Conservation (phyloP, 2,329 filamentous ascomycete species). For the Fusarium xyrophilum region DNA sequence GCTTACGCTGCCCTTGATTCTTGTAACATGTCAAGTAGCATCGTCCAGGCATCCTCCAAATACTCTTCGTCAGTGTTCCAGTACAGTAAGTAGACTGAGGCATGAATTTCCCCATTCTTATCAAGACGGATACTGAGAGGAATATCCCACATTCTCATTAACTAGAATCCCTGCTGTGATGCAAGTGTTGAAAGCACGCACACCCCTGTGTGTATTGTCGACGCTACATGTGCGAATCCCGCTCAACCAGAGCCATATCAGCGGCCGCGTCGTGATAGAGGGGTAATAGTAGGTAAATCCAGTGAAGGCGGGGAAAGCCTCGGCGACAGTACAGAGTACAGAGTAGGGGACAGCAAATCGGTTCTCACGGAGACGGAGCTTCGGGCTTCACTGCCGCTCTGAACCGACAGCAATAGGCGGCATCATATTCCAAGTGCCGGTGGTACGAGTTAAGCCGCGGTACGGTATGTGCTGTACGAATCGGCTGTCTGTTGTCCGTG, state of each 20-base stretch:
- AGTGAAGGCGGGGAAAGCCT: slow-evolving; percentile 32
- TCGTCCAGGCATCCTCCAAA: slow-evolving; percentile 4
- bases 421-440: slow-evolving; percentile 23
- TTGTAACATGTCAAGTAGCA: background rate
- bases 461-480: slow-evolving; percentile 23
- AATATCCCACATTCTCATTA: slow-evolving; percentile 14
- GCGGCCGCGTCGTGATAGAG: slow-evolving; percentile 16
- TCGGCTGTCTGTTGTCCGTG: slow-evolving; percentile 3
- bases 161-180: slow-evolving; percentile 14
- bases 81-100: background rate
- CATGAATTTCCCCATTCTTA: slow-evolving; percentile 28
- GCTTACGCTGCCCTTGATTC: slow-evolving; percentile 6
- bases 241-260: slow-evolving; percentile 14
- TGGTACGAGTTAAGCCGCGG: slow-evolving; percentile 10
- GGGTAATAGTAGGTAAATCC: slow-evolving; percentile 20
- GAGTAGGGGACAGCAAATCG: slow-evolving; percentile 17
- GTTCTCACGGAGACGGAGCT: slow-evolving; percentile 27
- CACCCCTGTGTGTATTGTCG: slow-evolving; percentile 29
- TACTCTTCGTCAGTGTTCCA: slow-evolving; percentile 1
- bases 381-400: slow-evolving; percentile 24
- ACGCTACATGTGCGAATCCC: slow-evolving; percentile 12
- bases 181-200: background rate
- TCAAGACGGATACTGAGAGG: slow-evolving; percentile 12
- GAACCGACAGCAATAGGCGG: slow-evolving; percentile 7
- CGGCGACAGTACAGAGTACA: slow-evolving; percentile 18